These are phyloP conservation scores for Aspergillus carlsbadensis DNA, from an alignment of 495 filamentous ascomycete species.

Conservation along the genomic window DNA sequence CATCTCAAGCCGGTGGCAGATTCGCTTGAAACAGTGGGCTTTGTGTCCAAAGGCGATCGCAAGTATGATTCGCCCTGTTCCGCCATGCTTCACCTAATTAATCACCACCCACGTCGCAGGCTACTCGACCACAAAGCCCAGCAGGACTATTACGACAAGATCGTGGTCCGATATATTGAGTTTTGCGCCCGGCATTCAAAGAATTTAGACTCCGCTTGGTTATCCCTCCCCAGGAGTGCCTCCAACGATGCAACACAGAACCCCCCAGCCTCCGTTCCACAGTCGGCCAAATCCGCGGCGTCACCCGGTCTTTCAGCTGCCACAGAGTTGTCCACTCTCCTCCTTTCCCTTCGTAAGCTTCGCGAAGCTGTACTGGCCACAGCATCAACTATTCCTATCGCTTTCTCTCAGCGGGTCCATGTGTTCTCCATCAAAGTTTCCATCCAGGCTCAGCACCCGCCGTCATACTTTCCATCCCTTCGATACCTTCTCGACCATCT, in stretches of 20 bases:
- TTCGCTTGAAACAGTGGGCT: constrained; percentile 71
- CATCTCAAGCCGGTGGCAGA: constrained; percentile 74
- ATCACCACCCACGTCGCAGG: constrained; percentile 42
- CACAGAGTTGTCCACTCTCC: constrained; percentile 56
- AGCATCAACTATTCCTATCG: constrained; percentile 58
- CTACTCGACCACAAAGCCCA: constrained; percentile 74
- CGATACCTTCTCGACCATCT: constrained; percentile 72
- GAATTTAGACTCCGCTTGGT: constrained; percentile 70
- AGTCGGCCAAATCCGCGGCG: constrained; percentile 23
- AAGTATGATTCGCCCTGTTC: constrained; percentile 44
- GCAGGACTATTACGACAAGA: constrained; percentile 80
- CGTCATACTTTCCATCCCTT: constrained; percentile 88
- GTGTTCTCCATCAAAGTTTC: constrained; percentile 80
- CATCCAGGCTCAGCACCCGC: constrained; percentile 73
- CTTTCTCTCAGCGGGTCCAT: constrained; percentile 68
- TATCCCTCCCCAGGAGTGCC: constrained; percentile 55
- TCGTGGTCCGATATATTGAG: constrained; percentile 80
- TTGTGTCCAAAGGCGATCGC: constrained; percentile 86
- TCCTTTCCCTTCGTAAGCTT: constrained; percentile 83
- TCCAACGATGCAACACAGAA: constrained; percentile 43
- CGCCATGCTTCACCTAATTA: constrained; percentile 9
- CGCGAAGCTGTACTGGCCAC: constrained; percentile 75
- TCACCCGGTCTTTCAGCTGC: constrained; percentile 35
- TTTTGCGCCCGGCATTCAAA: constrained; percentile 75
- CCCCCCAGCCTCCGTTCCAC: constrained; percentile 32